These are phyloP conservation scores for Ophiognomonia clavigignenti-juglandacearum DNA, from an alignment of 2,329 filamentous ascomycete genomes.

Conservation along the genomic window DNA sequence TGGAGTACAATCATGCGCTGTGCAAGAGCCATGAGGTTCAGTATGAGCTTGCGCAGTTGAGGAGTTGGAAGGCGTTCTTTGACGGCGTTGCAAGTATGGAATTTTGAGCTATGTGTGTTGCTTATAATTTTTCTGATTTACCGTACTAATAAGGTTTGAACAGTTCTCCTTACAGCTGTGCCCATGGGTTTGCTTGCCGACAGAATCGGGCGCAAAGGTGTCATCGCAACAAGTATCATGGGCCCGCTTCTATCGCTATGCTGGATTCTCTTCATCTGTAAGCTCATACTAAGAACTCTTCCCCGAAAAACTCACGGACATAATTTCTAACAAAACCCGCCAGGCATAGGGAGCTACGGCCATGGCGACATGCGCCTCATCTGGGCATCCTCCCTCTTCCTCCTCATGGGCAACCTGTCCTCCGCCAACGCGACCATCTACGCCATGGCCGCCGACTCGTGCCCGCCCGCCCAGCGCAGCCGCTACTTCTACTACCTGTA, in stretches of 20 bases:
- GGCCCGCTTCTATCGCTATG: slow-evolving; percentile 12
- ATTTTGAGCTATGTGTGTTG: no score
- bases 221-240: slow-evolving; percentile 12
- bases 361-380: slow-evolving; percentile 11
- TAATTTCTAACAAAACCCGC: not conserved
- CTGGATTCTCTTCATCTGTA: slow-evolving; percentile 11
- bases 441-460: slow-evolving; percentile 15
- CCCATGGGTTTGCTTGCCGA: slow-evolving; percentile 16
- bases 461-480: slow-evolving; percentile 12
- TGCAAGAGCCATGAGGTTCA: slow-evolving; percentile 12
- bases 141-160: no score
- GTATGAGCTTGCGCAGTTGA: slow-evolving; percentile 12
- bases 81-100: slow-evolving; percentile 14
- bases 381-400: slow-evolving; percentile 13
- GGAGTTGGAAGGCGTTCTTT: slow-evolving; percentile 16
- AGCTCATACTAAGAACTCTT: not conserved
- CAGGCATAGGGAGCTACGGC: slow-evolving; percentile 10
- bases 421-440: slow-evolving; percentile 16
- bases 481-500: slow-evolving; percentile 17
- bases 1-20: not conserved
- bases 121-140: not conserved
- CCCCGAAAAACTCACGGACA: not conserved
- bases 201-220: slow-evolving; percentile 14
- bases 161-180: slow-evolving; percentile 14
- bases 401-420: slow-evolving; percentile 16